Evolutionary conservation across 108 stramenopile genomes (phyloP).

Genomic region (Fistulifera pelliculosa): DNA sequence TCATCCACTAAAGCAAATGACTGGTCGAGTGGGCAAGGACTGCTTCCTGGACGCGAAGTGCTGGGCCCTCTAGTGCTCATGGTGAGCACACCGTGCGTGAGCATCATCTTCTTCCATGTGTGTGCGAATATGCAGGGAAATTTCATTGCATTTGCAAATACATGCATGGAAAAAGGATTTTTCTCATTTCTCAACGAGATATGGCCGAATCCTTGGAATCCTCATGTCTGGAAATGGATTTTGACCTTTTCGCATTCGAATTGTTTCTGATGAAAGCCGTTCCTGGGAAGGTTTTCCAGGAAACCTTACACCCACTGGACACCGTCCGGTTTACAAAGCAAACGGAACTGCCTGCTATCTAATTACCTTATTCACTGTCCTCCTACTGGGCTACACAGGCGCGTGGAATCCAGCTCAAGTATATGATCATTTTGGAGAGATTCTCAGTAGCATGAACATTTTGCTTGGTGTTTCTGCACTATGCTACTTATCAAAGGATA

Average conservation of each 20-base stretch:
- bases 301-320: conserved; percentile 51
- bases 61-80: conserved; percentile 42
- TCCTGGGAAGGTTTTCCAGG: conserved; percentile 53
- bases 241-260: conserved; percentile 41
- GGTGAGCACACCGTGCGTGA: conserved; percentile 29
- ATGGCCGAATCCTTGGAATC: conserved; percentile 40
- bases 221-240: conserved; percentile 54
- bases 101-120: conserved; percentile 39
- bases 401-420: conserved; percentile 36
- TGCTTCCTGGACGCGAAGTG: conserved; percentile 37
- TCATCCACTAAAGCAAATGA: too few relatives aligned
- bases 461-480: conserved; percentile 85
- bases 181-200: conserved; percentile 17
- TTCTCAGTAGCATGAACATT: conserved; percentile 84
- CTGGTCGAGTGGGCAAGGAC: conserved; percentile 33
- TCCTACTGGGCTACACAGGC: conserved; percentile 21
- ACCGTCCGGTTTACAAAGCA: conserved; percentile 68
- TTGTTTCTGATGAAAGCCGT: conserved; percentile 47
- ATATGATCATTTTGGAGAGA: conserved; percentile 57
- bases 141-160: conserved; percentile 27
- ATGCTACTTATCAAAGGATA: conserved; percentile 85
- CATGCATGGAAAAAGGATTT: conserved; percentile 16
- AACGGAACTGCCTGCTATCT: conserved; percentile 57
- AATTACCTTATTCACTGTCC: conserved; percentile 34
- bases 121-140: conserved; percentile 35